Evolutionary conservation across 2,329 filamentous ascomycete genomes (phyloP), one percentile per base, ranked within the genome.

Genomic region (Plenodomus lindquistii): DNA sequence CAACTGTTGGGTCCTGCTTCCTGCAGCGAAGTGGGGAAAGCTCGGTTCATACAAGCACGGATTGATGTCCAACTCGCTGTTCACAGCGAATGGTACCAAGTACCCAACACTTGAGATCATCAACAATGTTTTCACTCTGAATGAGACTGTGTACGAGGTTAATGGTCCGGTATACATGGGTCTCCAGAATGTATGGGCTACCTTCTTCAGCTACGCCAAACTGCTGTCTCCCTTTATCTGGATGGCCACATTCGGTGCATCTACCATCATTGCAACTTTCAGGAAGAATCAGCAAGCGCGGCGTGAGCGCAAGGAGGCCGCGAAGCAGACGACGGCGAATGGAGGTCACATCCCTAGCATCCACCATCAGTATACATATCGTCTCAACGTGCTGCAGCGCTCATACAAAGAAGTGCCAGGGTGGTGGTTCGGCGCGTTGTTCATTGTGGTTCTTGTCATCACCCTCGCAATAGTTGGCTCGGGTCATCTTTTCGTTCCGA

Each of bases 161-260:
- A 71, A 80, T 27, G 83, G 83, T 0, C 79, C 79, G 2, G 72
- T 82, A n/a, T 83, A 83, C 53, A 78, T 84, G 44, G 80, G 83
- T 1, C 70, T 81, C 0, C 83, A 85, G 50, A 76, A 79, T 36
- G 73, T 83, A 2, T 85, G 82, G 82, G 65, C 69, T 3, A 81
- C 81, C 52, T 84, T 84, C 67, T 85, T 84, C 62, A 81, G 82
- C 60, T 85, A 85, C 46, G 81, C 83, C 5, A 79, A 81, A 8
- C 80, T 83, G 47, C 75, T 80, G 1, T 84, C 82, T 1, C 81
- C 81, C 0, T 73, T 85, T 40, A 78, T 79, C 5, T 85, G 83
- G 82, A 81, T 84, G 63, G 70, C 70, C 3, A 76, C 82, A 0
- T 85, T 85, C 47, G 80, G 82, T 0, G 81, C 72, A 36, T 55